phyloP scores from a whole-genome alignment of 257 asterid species.

The Salvia rosmarinus region DNA sequence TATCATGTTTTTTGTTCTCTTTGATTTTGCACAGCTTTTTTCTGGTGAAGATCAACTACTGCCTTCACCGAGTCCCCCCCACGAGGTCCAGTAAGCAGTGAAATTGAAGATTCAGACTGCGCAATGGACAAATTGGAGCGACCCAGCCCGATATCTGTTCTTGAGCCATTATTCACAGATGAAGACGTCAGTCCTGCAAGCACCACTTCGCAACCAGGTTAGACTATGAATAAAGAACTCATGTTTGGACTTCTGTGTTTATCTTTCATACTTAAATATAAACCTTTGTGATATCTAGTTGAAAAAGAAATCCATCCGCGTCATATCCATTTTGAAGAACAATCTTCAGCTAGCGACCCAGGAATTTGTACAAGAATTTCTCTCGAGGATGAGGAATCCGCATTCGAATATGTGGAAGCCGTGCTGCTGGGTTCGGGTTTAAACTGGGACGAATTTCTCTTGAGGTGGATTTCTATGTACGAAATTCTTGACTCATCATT shows the following conservation, averaged over 20 bases:
- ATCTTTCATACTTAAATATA: slow-evolving; percentile 29
- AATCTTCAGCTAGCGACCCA: slow-evolving; percentile 49
- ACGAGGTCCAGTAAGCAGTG: slow-evolving; percentile 37
- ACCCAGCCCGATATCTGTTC: slow-evolving; percentile 92
- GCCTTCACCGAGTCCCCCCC: slow-evolving; percentile 55
- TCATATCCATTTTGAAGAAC: slow-evolving; percentile 69
- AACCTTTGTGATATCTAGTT: slow-evolving; percentile 46
- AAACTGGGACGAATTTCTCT: slow-evolving; percentile 84
- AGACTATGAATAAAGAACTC: slow-evolving; percentile 28
- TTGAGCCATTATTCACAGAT: slow-evolving; percentile 78
- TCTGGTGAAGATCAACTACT: slow-evolving; percentile 44
- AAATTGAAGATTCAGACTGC: slow-evolving; percentile 53
- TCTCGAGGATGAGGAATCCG: slow-evolving; percentile 83
- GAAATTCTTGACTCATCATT: slow-evolving; percentile 74
- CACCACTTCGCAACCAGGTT: slow-evolving; percentile 66
- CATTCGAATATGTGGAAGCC: slow-evolving; percentile 99
- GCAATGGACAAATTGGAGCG: slow-evolving; percentile 56
- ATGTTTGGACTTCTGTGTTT: not conserved
- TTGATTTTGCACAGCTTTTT: slow-evolving; percentile 42
- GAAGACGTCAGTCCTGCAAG: slow-evolving; percentile 84
- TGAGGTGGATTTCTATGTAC: slow-evolving; percentile 69
- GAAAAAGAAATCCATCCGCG: slow-evolving; percentile 71
- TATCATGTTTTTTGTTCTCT: slow-evolving; percentile 16
- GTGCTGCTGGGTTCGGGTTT: slow-evolving; percentile 93
- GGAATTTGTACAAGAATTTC: slow-evolving; percentile 57